Evolutionary conservation across 768 basidiomycete genomes (phyloP), one percentile per base, ranked within the genome.

Genomic region (Trametopsis cervina): DNA sequence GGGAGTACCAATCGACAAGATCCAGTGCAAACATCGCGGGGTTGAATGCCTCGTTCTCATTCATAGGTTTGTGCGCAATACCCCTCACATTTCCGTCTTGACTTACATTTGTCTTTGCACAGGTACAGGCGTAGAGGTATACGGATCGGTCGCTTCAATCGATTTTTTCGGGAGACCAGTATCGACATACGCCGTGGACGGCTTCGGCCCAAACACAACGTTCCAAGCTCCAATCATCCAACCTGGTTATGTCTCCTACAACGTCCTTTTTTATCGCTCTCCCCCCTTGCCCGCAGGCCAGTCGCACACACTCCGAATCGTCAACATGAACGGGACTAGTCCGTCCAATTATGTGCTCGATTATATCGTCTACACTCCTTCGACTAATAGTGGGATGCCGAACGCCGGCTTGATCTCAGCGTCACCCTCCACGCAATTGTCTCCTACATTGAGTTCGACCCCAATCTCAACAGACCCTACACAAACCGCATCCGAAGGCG

Each of bases 301-400:
- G 10, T n/a, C n/a, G n/a, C 55, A 57, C 36, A 45, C 37, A n/a
- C 46, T 57, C 1, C 43, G 47, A 7, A 54, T 57, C 29, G 52
- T 46, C 15, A 54, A 54, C 25, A 22, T 48, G 21, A 57, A 57
- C 35, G 48, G 53, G 5, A 51, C 54, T 5, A 33, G 11, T 10
- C 53, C 54, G 13, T 52, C 39, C 23, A 42, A 46, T 1, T 49
- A 26, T 40, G 54, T 53, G 55, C 46, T 57, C n/a, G 55, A 57
- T 33, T 54, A 47, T 29, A 51, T 54, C 22, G 17, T 47, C 5
- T 52, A 55, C 38, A 41, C 46, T 13, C 54, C 54, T 6, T 50
- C 38, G 15, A 15, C n/a, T 4, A 29, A 24, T 29, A 29, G 17
- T 11, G 25, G n/a, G 11, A 5, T 22, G 9, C 18, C 43, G 25